Conservation (phyloP, 2,329 filamentous ascomycete species). For the Fusarium sp. region DNA sequence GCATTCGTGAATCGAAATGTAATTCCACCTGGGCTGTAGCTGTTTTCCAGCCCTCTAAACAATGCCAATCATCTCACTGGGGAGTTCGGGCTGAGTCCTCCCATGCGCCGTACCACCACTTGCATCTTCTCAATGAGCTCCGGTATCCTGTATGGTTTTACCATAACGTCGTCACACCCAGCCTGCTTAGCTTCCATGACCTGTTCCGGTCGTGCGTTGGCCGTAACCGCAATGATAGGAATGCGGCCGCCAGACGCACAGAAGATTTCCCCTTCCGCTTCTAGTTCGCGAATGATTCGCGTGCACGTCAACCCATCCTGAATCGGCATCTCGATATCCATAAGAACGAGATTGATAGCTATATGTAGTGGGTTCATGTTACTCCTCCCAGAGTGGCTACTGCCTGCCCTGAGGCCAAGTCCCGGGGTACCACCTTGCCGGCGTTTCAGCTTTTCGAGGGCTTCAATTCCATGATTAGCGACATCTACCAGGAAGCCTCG, state of each 20-base stretch:
- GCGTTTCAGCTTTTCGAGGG: slow-evolving; percentile 56
- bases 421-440: slow-evolving; percentile 34
- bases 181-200: slow-evolving; percentile 59
- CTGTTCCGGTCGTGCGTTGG: slow-evolving; percentile 73
- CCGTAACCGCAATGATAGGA: slow-evolving; percentile 73
- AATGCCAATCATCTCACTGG: slow-evolving; percentile 35
- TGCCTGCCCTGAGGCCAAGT: slow-evolving; percentile 9
- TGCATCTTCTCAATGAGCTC: slow-evolving; percentile 69
- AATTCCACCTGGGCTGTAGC: slow-evolving; percentile 14
- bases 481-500: slow-evolving; percentile 61
- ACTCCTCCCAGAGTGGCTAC: slow-evolving; percentile 18
- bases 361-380: slow-evolving; percentile 36
- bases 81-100: slow-evolving; percentile 42
- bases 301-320: slow-evolving; percentile 77
- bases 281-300: slow-evolving; percentile 68
- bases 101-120: slow-evolving; percentile 52
- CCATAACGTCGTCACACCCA: slow-evolving; percentile 71
- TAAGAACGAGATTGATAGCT: slow-evolving; percentile 69
- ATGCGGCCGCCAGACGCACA: slow-evolving; percentile 58
- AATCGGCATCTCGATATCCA: slow-evolving; percentile 82
- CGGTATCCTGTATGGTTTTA: slow-evolving; percentile 75
- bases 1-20: background rate
- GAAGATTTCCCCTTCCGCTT: slow-evolving; percentile 61
- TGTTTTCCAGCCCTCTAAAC: slow-evolving; percentile 26
- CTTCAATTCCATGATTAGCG: slow-evolving; percentile 66